phyloP scores from a whole-genome alignment of 2,329 filamentous ascomycete genomes.

The Colletotrichum sublineola region DNA sequence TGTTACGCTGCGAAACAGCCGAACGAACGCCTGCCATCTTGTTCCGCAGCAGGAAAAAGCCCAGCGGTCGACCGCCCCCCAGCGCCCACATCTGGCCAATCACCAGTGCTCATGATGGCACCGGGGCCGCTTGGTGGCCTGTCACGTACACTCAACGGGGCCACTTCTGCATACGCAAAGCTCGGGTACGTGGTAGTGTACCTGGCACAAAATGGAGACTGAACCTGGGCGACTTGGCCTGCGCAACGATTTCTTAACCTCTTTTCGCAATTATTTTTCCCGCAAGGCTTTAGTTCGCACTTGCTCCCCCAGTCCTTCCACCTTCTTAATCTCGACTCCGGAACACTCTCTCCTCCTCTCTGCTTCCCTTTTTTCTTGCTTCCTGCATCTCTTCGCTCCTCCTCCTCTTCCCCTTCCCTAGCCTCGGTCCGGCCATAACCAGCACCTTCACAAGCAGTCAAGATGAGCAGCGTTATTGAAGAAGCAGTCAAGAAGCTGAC shows the following conservation, averaged over 20 bases:
- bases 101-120: neutral
- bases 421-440: slow-evolving; percentile 44
- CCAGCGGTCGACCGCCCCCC: slow-evolving; percentile 1
- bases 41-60: slow-evolving; percentile 34
- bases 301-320: slow-evolving; percentile 36
- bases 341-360: slow-evolving; percentile 27
- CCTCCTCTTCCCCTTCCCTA: slow-evolving; percentile 25
- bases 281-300: slow-evolving; percentile 39
- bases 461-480: slow-evolving; percentile 86
- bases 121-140: slow-evolving; percentile 32
- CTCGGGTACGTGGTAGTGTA: slow-evolving; percentile 28
- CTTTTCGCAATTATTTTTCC: slow-evolving; percentile 43
- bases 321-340: slow-evolving; percentile 32
- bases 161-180: slow-evolving; percentile 31
- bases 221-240: slow-evolving; percentile 34
- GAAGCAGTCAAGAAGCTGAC: slow-evolving; percentile 89
- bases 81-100: slow-evolving; percentile 31
- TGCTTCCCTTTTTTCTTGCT: slow-evolving; percentile 22
- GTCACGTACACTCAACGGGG: slow-evolving; percentile 36
- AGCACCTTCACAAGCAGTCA: slow-evolving; percentile 52
- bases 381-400: slow-evolving; percentile 39
- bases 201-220: slow-evolving; percentile 28
- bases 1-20: slow-evolving; percentile 41
- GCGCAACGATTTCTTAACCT: slow-evolving; percentile 38
- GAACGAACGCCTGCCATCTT: slow-evolving; percentile 39